Conservation (phyloP, 352 stramenopile species). For the Pythium pectinolyticum region DNA sequence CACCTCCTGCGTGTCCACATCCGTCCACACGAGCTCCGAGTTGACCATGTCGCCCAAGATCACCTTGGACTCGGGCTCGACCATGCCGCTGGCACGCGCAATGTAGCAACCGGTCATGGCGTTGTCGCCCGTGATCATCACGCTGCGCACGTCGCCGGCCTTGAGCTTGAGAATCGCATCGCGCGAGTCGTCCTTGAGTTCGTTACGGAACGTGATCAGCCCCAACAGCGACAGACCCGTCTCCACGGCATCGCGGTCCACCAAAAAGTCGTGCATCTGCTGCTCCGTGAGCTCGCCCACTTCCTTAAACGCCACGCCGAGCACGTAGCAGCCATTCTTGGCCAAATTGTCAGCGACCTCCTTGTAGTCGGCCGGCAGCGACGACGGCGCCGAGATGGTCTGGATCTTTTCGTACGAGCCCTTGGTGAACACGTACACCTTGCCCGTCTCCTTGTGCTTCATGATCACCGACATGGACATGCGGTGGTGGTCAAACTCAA, state of each 20-base stretch:
- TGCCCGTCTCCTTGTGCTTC: constrained; percentile 51
- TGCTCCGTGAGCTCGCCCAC: constrained; percentile 20
- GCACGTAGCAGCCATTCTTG: constrained; percentile 87
- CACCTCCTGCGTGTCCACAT: constrained; percentile 56
- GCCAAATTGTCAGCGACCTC: constrained; percentile 53
- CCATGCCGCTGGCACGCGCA: constrained; percentile 63
- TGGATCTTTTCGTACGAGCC: constrained; percentile 88
- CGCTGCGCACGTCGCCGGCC: constrained; percentile 64
- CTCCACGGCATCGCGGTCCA: constrained; percentile 74
- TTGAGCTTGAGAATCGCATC: constrained; percentile 80
- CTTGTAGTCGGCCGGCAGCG: constrained; percentile 75
- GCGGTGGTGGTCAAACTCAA: constrained; percentile 90
- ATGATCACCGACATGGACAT: constrained; percentile 92
- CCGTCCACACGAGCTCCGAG: constrained; percentile 57
- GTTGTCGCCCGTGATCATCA: constrained; percentile 91
- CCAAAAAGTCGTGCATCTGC: constrained; percentile 17
- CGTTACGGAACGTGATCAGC: constrained; percentile 90
- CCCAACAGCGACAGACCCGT: constrained; percentile 69
- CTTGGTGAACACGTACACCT: constrained; percentile 85
- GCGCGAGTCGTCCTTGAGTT: constrained; percentile 82
- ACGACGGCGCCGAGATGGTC: constrained; percentile 41
- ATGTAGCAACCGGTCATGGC: constrained; percentile 81
- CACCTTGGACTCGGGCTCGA: constrained; percentile 42
- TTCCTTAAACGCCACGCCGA: constrained; percentile 78
- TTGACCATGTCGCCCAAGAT: constrained; percentile 66